These are phyloP conservation scores for Zelopaecilomyces penicillatus DNA, from an alignment of 2,329 filamentous ascomycete species.

Conservation along the genomic window DNA sequence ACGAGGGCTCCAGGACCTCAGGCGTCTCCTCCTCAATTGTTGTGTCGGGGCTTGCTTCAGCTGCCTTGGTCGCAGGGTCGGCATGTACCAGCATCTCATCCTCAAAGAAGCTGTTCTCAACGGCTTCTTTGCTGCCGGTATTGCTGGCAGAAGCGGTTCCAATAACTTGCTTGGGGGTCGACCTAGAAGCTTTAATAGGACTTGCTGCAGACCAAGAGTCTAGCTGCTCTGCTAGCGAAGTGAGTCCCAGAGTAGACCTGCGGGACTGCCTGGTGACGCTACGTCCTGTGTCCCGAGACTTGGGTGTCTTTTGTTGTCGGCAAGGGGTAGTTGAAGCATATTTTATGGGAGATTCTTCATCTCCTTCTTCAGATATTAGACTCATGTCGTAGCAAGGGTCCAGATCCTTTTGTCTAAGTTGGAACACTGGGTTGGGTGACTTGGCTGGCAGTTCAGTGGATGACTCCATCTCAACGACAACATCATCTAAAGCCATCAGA, in stretches of 20 bases:
- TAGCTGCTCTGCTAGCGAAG: conserved; percentile 53
- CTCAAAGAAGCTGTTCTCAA: conserved; percentile 48
- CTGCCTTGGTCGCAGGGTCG: conserved; percentile 5
- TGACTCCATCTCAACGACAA: conserved; percentile 10
- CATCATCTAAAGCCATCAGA: conserved; percentile 17
- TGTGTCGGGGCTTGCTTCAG: conserved; percentile 1
- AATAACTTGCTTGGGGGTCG: neutral
- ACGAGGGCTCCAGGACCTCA: conserved; percentile 22
- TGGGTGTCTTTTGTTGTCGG: conserved; percentile 16
- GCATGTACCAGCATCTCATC: conserved; percentile 45
- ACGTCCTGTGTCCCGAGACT: conserved; percentile 5
- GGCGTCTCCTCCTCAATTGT: conserved; percentile 8
- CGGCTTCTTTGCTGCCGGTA: neutral
- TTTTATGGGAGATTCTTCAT: conserved; percentile 32
- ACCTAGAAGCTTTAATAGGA: conserved; percentile 22
- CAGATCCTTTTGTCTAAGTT: conserved; percentile 41
- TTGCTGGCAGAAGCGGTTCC: neutral
- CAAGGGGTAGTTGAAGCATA: conserved; percentile 35
- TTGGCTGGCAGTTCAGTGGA: conserved; percentile 5
- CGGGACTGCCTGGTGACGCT: conserved; percentile 14
- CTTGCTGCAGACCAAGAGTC: conserved; percentile 55
- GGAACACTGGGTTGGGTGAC: conserved; percentile 17
- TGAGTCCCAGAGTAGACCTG: conserved; percentile 43
- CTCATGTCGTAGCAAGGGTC: conserved; percentile 33
- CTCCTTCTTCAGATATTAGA: conserved; percentile 48